These are phyloP conservation scores for Cercospora sp. DNA, from an alignment of 2,329 filamentous ascomycete genomes.

Conservation along the genomic window DNA sequence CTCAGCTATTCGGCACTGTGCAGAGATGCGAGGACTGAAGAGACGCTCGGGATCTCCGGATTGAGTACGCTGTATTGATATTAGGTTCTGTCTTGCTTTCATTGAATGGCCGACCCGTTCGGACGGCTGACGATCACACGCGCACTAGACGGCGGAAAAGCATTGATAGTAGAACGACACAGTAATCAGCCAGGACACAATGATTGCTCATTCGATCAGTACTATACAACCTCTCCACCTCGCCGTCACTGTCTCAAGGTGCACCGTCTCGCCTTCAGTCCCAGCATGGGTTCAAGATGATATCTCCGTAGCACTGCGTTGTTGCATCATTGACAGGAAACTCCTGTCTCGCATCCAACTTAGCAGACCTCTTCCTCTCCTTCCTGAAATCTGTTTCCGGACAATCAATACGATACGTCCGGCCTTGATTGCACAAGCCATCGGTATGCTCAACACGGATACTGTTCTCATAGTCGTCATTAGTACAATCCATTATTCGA, in stretches of 20 bases:
- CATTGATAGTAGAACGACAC: no score
- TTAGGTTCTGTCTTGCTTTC: no score
- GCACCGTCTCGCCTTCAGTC: background rate
- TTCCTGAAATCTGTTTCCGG: background rate
- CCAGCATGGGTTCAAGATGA: background rate
- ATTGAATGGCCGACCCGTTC: no score
- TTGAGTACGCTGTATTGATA: no score
- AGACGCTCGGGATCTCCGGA: no score
- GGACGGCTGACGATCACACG: no score
- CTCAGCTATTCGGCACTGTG: no score
- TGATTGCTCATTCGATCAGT: background rate
- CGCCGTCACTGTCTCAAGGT: background rate
- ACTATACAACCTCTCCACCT: background rate
- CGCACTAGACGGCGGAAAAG: no score
- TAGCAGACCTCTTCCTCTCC: background rate
- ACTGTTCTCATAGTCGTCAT: background rate
- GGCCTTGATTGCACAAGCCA: background rate
- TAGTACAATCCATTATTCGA: background rate
- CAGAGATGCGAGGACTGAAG: no score
- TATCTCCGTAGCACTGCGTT: background rate
- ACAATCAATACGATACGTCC: background rate
- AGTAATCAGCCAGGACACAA: background rate
- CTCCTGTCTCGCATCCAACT: background rate
- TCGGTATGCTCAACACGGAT: background rate
- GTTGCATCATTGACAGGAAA: background rate